phyloP scores from a whole-genome alignment of 345 rosid species.

The Hypericum androsaemum region DNA sequence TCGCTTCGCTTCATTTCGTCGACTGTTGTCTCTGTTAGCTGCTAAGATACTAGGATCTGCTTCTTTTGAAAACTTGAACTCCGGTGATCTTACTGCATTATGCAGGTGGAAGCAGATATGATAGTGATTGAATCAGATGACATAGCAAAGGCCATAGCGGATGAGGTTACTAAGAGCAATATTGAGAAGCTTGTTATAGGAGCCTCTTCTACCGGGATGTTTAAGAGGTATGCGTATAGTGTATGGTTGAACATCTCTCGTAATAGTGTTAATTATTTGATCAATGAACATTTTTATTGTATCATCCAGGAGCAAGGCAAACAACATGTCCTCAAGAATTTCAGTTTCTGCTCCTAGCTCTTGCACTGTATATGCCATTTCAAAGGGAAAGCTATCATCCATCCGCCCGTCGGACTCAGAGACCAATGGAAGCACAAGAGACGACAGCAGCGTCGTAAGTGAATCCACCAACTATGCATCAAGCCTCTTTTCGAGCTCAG shows the following conservation, averaged over 20 bases:
- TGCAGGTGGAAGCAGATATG: conserved; percentile 54
- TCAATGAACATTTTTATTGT: too few relatives aligned
- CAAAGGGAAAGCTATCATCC: conserved; percentile 62
- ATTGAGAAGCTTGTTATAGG: conserved; percentile 73
- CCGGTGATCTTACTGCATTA: neutral
- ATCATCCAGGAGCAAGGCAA: conserved; percentile 46
- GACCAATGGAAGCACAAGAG: conserved; percentile 36
- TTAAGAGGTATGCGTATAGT: conserved; percentile 41
- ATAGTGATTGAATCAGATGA: conserved; percentile 55
- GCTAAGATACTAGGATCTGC: too few relatives aligned
- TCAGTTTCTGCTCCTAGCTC: conserved; percentile 47
- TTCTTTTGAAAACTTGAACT: too few relatives aligned
- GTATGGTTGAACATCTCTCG: neutral
- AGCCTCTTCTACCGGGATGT: conserved; percentile 48
- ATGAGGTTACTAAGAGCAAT: conserved; percentile 40
- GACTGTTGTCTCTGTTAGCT: too few relatives aligned
- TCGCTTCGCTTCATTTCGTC: too few relatives aligned
- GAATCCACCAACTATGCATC: conserved; percentile 34
- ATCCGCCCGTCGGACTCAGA: conserved; percentile 67
- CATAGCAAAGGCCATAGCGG: conserved; percentile 56
- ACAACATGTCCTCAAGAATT: conserved; percentile 50
- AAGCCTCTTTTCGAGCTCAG: conserved; percentile 27
- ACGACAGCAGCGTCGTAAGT: conserved; percentile 36
- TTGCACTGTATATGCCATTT: conserved; percentile 73
- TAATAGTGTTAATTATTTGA: too few relatives aligned